Base-by-base conservation (phyloP, 2,329 filamentous ascomycete genomes). In the Colletotrichum spinosum region DNA sequence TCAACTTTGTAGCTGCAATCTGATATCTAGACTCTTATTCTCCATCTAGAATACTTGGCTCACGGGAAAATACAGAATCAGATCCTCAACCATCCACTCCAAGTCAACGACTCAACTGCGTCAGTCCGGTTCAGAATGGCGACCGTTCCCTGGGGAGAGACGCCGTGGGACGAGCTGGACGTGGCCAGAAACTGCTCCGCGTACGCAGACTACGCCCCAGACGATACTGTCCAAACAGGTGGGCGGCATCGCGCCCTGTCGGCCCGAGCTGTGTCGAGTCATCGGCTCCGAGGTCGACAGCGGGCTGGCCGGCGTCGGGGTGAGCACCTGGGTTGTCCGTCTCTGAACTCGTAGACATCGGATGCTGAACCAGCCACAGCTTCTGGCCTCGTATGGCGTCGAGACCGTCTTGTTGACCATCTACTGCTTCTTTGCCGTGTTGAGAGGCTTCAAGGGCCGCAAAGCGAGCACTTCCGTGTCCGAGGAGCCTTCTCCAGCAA, bases 271-370 rank as follows among this genome's bases (percentile, higher is more conserved):
- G 6, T 68, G 66, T 17, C 56, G 15, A 8, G 39, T 50, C 9
- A 15, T 68, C 11, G 49, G 58, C n/a, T 39, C 57, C 12, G 57
- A 63, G 33, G 35, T 63, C 17, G 64, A 67, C 2, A 44, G 59
- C 6, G 17, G 39, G 8, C 49, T 65, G 8, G 64, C 38, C 4
- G 64, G 64, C 11, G 39, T 54, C 11, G 60, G 38, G 10, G 60
- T 59, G 15, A n/a, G 49, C 25, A 38, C 13, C 10, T 11, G 7
- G 9, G 5, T 6, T 35, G 5, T 8, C 37, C 8, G 6, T 17
- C 11, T 51, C 15, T 10, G 11, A 12, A 9, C 2, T 35, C n/a
- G 25, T 25, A 25, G 25, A 25, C 25, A 25, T n/a, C 10, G n/a
- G 2, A 6, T 10, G 51, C 12, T 53, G 64, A n/a, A 64, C 8